Base-by-base conservation (phyloP, 768 basidiomycete genomes). In the Xanthoconium purpureum region DNA sequence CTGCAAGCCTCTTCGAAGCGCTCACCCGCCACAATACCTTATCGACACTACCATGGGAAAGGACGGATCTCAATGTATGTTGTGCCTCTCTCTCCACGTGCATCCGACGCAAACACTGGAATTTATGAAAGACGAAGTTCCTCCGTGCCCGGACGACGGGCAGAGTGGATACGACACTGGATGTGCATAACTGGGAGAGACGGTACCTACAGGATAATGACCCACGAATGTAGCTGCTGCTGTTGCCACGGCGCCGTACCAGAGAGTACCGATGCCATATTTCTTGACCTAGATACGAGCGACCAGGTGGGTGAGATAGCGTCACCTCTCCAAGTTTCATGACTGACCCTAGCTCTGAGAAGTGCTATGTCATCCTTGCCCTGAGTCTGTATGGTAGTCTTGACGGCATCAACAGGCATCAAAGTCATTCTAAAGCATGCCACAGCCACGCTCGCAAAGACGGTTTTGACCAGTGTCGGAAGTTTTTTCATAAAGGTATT, bases 341-440 rank as follows among this genome's bases (percentile, higher is more conserved):
- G 30, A 67, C 78, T 48, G 59, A 92, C 84, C 61, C 95, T 78
- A 3, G 79, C 75, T 55, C 75, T 80, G 37, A 98, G 75, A 47
- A 98, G 81, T 33, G 69, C 65, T 52, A 87, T 74, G 0, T 91
- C 95, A 2, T 74, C 70, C 59, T 78, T 82, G 13, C 95, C 95
- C 65, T 95, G 87, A 0, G 96, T 90, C 73, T 98, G 96, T 73
- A 98, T 75, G 1, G 94, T 98, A 5, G 96, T 98, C 80, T 98
- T 97, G 60, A 97, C 65, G 1, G 95, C 95, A 72, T 98, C 95
- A 49, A 98, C 81, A 0, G 96, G 96, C 0, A 91, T 96, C 36
- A 98, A 74, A n/a, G 88, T 75, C 84, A 97, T 97, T 50, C 95
- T 77, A 73, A 96, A 97, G 12, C 77, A 76, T 0, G 95, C 94